phyloP scores from a whole-genome alignment of 495 filamentous ascomycete species.

The Aspergillus biplanus region DNA sequence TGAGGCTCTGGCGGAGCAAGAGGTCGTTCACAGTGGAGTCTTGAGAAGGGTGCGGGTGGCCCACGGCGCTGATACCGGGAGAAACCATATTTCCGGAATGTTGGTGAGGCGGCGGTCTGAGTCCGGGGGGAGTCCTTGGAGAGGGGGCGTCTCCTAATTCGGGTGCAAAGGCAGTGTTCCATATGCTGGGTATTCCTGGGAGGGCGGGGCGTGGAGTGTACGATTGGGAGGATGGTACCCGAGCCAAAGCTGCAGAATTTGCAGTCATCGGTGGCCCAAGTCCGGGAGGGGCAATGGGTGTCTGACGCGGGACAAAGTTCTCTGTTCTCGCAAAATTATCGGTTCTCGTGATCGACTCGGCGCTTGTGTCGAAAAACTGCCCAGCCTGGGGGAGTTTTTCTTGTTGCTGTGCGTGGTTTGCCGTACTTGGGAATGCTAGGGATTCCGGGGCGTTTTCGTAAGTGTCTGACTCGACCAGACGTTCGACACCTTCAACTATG shows the following conservation, averaged over 20 bases:
- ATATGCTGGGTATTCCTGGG: constrained; percentile 50
- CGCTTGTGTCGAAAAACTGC: constrained; percentile 29
- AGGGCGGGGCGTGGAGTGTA: constrained; percentile 42
- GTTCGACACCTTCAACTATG: constrained; percentile 64
- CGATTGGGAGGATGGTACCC: constrained; percentile 35
- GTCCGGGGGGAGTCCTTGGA: constrained; percentile 41
- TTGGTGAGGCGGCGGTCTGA: constrained; percentile 27
- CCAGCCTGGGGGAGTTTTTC: neutral
- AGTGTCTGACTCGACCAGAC: constrained; percentile 61
- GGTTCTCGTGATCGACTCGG: constrained; percentile 31
- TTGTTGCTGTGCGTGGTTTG: constrained; percentile 28
- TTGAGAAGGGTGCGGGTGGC: constrained; percentile 32
- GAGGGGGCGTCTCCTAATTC: constrained; percentile 35
- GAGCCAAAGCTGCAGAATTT: constrained; percentile 27
- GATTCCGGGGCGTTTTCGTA: constrained; percentile 48
- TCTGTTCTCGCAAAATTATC: constrained; percentile 28
- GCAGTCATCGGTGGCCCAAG: constrained; percentile 36
- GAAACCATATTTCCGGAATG: constrained; percentile 26
- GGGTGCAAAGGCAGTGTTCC: constrained; percentile 46
- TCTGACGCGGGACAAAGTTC: constrained; percentile 27
- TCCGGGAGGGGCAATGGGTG: constrained; percentile 43
- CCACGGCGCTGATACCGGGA: constrained; percentile 20
- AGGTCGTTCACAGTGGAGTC: constrained; percentile 36
- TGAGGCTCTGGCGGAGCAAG: constrained; percentile 33
- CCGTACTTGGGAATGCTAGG: constrained; percentile 29